Evolutionary conservation across 768 basidiomycete genomes (phyloP), one percentile per base, ranked within the genome.

Genomic region (Lactifluus hygrophoroides): DNA sequence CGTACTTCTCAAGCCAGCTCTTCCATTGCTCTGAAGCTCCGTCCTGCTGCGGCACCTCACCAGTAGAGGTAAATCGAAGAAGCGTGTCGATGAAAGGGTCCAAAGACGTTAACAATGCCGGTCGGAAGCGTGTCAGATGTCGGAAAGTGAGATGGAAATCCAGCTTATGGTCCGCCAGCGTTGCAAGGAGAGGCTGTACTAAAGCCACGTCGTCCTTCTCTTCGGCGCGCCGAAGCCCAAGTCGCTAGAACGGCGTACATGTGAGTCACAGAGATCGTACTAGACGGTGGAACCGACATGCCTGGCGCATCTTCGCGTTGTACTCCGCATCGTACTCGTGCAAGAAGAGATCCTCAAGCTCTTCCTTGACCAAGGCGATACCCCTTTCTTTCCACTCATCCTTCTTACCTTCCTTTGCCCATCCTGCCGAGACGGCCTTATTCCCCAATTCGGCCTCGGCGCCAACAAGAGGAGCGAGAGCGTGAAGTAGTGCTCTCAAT

Each of bases 131-230:
- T 2, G 77, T 74, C 9, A 99, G 75, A 3, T 70, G 74, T 25
- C 95, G 83, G 78, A 97, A 91, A 3, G 92, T 86, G 14, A 80
- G 77, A 66, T 93, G 85, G 72, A 93, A 95, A 72, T 98, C 96
- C n/a, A 97, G 76, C 50, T 76, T 74, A 62, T 93, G 81, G 1
- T 70, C 69, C 56, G 86, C 80, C 73, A 98, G 80, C 34, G 94
- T 70, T 40, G 81, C 75, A n/a, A 97, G 76, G 42, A 94, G 77
- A 1, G 87, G 86, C 8, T 77, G 77, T 61, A 85, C 75, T 42
- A 94, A 67, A 37, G 69, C 65, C 1, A 72, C 66, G 56, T 88
- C 85, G 72, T 96, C 93, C 1, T 69, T 73, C 2, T 74, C 55
- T 23, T 81, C 76, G 28, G 73, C 63, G n/a, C 74, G 76, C 44